Evolutionary conservation across 2,329 filamentous ascomycete genomes (phyloP).

Genomic region (Microsporum ferrugineum): DNA sequence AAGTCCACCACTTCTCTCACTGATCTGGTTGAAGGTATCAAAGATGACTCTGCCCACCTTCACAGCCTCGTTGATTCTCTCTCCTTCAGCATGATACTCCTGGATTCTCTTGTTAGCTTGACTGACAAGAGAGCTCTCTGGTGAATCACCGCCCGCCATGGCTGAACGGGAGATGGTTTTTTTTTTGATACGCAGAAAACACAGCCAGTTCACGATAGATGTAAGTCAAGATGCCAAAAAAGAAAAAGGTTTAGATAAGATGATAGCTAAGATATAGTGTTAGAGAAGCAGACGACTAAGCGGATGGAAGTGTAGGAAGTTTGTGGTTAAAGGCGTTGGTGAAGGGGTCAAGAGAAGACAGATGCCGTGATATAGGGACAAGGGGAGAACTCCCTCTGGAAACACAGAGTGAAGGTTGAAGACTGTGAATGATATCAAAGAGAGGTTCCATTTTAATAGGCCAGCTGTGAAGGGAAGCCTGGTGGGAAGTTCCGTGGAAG

Average conservation of each 20-base stretch:
- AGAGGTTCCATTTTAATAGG: neutral
- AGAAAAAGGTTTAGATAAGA: neutral
- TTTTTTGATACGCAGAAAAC: neutral
- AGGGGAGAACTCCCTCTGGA: neutral
- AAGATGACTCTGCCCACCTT: conserved; percentile 6
- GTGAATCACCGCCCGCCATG: neutral
- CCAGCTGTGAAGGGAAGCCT: neutral
- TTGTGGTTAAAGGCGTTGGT: neutral
- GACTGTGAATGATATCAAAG: neutral
- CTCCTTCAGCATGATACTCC: neutral
- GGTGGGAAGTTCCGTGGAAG: neutral
- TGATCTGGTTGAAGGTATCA: conserved; percentile 11
- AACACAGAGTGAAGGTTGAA: no score
- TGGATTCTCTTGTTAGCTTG: neutral
- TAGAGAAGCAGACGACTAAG: neutral
- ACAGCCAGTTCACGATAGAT: neutral
- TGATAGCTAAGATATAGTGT: neutral
- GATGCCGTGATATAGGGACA: neutral
- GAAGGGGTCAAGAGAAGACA: neutral
- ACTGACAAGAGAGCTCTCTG: neutral
- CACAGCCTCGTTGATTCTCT: neutral
- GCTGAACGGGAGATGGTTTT: neutral
- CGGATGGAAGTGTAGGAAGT: neutral
- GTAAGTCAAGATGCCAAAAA: neutral
- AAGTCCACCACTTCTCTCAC: conserved; percentile 8